phyloP scores from a whole-genome alignment of 441 rosid genomes.

The Aleurites moluccanus region DNA sequence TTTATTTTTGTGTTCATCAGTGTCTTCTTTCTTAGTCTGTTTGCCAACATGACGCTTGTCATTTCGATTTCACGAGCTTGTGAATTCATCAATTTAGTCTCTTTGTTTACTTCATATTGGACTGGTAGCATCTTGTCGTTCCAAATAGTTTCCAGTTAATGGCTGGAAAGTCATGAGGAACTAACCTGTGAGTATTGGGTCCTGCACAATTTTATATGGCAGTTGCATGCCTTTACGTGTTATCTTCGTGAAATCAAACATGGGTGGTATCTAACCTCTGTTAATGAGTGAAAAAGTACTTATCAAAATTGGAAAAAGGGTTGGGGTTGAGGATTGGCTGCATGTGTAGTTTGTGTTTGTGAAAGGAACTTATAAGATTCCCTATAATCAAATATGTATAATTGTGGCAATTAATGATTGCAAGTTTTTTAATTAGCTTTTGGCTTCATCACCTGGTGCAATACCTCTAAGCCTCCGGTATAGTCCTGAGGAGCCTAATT shows the following conservation, averaged over 20 bases:
- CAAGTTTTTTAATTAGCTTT: constrained; percentile 46
- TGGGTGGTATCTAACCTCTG: neutral
- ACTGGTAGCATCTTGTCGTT: neutral
- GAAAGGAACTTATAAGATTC: neutral
- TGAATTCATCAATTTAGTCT: neutral
- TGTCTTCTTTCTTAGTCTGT: neutral
- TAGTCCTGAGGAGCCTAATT: constrained; percentile 61
- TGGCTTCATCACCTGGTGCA: constrained; percentile 46
- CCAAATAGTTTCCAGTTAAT: neutral
- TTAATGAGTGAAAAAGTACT: neutral
- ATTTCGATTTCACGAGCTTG: neutral
- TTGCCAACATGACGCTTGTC: constrained; percentile 3
- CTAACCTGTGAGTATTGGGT: neutral
- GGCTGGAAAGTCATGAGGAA: neutral
- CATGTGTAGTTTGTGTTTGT: neutral
- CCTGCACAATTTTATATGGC: neutral
- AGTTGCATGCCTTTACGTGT: neutral
- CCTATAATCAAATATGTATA: constrained; percentile 1
- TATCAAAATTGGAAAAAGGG: neutral
- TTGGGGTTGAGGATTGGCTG: neutral
- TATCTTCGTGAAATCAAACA: neutral
- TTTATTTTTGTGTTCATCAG: neutral
- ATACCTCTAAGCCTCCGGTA: constrained; percentile 52
- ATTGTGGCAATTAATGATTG: neutral
- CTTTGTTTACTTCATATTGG: neutral